phyloP scores from a whole-genome alignment of 352 stramenopile species.

The Phytophthora citrophthora region DNA sequence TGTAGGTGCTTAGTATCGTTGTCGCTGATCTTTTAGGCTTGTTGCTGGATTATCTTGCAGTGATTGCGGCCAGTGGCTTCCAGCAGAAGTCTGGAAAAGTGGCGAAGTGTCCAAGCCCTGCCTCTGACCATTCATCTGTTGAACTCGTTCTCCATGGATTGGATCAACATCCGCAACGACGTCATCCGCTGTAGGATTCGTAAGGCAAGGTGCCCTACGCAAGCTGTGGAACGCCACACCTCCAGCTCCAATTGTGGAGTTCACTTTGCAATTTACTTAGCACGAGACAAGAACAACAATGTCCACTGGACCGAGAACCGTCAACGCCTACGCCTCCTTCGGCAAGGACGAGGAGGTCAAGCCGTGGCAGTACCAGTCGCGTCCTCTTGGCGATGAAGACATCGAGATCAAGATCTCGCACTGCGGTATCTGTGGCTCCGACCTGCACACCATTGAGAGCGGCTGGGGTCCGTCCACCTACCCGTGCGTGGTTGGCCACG shows the following conservation, averaged over 20 bases:
- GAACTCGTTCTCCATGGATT: neutral
- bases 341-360: constrained; percentile 40
- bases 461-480: constrained; percentile 53
- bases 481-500: constrained; percentile 60
- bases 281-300: constrained; percentile 17
- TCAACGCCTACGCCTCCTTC: constrained; percentile 55
- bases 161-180: constrained; percentile 4
- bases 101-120: neutral
- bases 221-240: constrained; percentile 7
- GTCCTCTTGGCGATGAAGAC: constrained; percentile 48
- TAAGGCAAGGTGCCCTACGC: constrained; percentile 19
- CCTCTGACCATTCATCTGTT: constrained; percentile 1
- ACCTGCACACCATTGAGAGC: constrained; percentile 60
- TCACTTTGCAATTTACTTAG: constrained; percentile 22
- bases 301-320: constrained; percentile 38
- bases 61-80: too few species aligned
- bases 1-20: too few species aligned
- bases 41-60: too few species aligned
- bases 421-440: constrained; percentile 68
- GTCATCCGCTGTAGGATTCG: constrained; percentile 15
- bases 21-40: too few species aligned
- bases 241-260: neutral
- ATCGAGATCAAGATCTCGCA: constrained; percentile 72
- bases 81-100: neutral
- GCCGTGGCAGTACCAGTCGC: constrained; percentile 52